phyloP scores from a whole-genome alignment of 2,329 filamentous ascomycete species.

The Ramularia endophylla region DNA sequence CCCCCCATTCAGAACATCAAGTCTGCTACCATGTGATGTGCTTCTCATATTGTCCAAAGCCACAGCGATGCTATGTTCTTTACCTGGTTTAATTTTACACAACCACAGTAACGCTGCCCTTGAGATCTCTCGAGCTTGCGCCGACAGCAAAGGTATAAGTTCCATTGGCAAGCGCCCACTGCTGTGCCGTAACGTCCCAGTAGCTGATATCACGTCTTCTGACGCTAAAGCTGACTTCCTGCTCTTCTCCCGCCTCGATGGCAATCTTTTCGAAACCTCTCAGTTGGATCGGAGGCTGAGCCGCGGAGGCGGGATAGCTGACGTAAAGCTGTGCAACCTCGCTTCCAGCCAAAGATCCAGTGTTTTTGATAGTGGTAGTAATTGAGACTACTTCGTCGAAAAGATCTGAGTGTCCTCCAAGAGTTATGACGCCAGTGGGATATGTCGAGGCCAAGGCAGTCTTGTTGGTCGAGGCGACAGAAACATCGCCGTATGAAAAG shows the following conservation, averaged over 20 bases:
- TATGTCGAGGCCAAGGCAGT: constrained; percentile 10
- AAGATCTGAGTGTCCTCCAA: constrained; percentile 47
- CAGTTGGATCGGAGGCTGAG: constrained; percentile 47
- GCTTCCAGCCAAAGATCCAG: constrained; percentile 47
- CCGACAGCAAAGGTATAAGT: too few relatives aligned
- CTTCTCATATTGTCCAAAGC: too few relatives aligned
- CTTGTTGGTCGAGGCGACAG: constrained; percentile 5
- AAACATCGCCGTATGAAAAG: constrained; percentile 33
- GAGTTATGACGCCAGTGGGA: constrained; percentile 48
- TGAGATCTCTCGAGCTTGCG: too few relatives aligned
- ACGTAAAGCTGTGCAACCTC: constrained; percentile 53
- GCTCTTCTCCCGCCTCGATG: constrained; percentile 17
- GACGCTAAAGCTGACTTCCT: constrained; percentile 14
- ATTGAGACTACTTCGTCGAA: constrained; percentile 57
- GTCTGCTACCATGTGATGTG: too few relatives aligned
- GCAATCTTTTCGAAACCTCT: constrained; percentile 37
- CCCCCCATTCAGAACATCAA: too few relatives aligned
- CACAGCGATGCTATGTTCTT: too few relatives aligned
- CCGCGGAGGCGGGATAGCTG: constrained; percentile 24
- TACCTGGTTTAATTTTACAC: too few relatives aligned
- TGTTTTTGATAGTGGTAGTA: constrained; percentile 56
- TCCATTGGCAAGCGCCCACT: constrained; percentile 42
- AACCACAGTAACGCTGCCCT: too few relatives aligned
- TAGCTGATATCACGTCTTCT: constrained; percentile 19
- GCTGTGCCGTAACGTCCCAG: constrained; percentile 20